Evolutionary conservation across 768 basidiomycete species (phyloP).

Genomic region (Lenzites betulinus): DNA sequence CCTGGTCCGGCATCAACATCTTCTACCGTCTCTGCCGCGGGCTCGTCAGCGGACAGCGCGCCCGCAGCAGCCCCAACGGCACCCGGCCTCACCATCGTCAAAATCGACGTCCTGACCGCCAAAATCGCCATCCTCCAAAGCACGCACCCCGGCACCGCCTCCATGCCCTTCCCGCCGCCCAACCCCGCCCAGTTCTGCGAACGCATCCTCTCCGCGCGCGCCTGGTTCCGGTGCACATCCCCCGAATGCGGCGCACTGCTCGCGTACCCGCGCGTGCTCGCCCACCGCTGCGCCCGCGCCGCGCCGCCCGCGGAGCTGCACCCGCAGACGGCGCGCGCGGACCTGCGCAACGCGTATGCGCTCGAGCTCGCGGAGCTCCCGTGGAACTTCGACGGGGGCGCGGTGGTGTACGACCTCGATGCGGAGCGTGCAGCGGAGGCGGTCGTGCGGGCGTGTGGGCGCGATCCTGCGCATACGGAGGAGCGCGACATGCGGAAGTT

Average conservation of each 20-base stretch:
- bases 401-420: slow-evolving; percentile 1
- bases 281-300: slow-evolving; percentile 9
- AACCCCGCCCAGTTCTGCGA: neutral
- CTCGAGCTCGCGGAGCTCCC: slow-evolving; percentile 8
- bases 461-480: slow-evolving; percentile 1
- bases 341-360: slow-evolving; percentile 14
- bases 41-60: no score
- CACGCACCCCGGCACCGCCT: neutral
- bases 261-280: slow-evolving; percentile 7
- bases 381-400: slow-evolving; percentile 10
- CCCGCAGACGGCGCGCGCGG: slow-evolving; percentile 1
- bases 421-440: neutral
- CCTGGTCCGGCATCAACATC: no score
- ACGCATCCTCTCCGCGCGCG: neutral
- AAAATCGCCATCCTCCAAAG: neutral
- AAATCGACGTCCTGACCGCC: neutral
- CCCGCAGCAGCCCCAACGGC: no score
- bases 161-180: neutral
- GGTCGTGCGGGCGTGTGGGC: slow-evolving; percentile 2
- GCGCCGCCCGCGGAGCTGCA: neutral
- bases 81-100: neutral
- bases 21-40: no score
- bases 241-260: slow-evolving; percentile 6
- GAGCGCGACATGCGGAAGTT: neutral
- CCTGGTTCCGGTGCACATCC: slow-evolving; percentile 17